Evolutionary conservation across 257 asterid genomes (phyloP).

Genomic region (Anisodus tanguticus): DNA sequence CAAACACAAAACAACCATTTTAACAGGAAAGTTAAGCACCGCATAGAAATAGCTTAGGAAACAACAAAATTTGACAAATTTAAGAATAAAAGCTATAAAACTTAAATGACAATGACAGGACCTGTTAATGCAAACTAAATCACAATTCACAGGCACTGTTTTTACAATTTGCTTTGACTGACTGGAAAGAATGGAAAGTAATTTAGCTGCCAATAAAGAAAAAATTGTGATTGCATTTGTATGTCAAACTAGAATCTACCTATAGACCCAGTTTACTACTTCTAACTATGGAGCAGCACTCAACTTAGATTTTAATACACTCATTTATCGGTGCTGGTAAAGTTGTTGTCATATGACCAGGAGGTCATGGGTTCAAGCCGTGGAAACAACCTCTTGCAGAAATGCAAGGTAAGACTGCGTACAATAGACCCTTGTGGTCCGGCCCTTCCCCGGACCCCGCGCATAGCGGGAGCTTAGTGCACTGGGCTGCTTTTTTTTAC

Average conservation of each 20-base stretch:
- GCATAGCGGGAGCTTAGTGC: no score
- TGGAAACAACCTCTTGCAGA: no score
- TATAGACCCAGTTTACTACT: not conserved
- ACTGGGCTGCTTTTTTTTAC: no score
- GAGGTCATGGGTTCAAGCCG: no score
- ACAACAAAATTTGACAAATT: not conserved
- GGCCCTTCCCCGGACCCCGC: no score
- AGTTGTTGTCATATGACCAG: no score
- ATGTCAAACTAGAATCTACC: not conserved
- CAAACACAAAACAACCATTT: conserved; percentile 21
- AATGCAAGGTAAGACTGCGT: no score
- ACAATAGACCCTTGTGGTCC: no score
- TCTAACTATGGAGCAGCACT: not conserved
- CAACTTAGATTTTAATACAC: not conserved
- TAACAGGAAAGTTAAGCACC: not conserved
- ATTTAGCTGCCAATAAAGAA: not conserved
- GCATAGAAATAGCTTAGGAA: not conserved
- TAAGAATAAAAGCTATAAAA: not conserved
- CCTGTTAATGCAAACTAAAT: not conserved
- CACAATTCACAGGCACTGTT: not conserved
- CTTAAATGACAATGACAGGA: not conserved
- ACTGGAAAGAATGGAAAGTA: not conserved
- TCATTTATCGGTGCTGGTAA: not conserved
- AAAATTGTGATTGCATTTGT: not conserved
- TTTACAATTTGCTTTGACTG: not conserved